These are phyloP conservation scores for Globisporangium nodosum DNA, from an alignment of 352 stramenopile genomes.

Conservation along the genomic window DNA sequence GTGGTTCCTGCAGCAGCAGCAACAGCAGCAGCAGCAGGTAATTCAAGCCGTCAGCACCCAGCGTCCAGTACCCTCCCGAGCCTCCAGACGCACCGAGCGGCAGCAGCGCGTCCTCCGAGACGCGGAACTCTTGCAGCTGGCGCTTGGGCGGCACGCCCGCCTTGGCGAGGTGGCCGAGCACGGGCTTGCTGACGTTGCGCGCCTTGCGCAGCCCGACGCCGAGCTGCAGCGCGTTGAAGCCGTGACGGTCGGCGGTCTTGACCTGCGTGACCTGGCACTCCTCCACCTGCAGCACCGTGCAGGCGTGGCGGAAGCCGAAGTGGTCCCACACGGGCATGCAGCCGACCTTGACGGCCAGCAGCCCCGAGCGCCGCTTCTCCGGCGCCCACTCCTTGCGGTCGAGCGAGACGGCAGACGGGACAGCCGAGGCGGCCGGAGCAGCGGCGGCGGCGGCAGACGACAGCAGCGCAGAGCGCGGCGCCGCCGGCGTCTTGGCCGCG, in stretches of 20 bases:
- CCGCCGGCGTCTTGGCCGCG: conserved; percentile 9
- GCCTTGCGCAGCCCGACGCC: conserved; percentile 94
- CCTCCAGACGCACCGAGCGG: conserved; percentile 45
- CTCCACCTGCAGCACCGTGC: conserved; percentile 91
- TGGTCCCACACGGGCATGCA: conserved; percentile 99
- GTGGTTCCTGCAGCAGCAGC: conserved; percentile 37
- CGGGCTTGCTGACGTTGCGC: conserved; percentile 94
- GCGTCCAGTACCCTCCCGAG: background rate
- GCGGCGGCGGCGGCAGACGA: conserved; percentile 5
- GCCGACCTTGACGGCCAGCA: conserved; percentile 96
- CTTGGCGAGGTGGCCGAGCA: conserved; percentile 91
- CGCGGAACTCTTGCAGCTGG: conserved; percentile 93
- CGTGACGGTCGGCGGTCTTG: conserved; percentile 92
- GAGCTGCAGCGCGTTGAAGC: conserved; percentile 95
- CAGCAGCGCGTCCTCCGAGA: conserved; percentile 88
- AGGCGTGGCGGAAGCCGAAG: conserved; percentile 95
- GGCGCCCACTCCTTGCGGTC: conserved; percentile 43
- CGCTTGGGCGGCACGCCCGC: conserved; percentile 91
- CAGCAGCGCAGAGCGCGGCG: conserved; percentile 10
- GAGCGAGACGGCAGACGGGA: conserved; percentile 10
- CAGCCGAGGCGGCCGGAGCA: conserved; percentile 1
- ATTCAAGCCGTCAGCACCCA: background rate
- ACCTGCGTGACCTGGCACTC: conserved; percentile 94
- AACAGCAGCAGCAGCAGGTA: background rate
- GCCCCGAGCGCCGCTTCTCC: conserved; percentile 84